Conservation (phyloP, 805 yeast genomes). For the Barnettozyma wickerhamii region DNA sequence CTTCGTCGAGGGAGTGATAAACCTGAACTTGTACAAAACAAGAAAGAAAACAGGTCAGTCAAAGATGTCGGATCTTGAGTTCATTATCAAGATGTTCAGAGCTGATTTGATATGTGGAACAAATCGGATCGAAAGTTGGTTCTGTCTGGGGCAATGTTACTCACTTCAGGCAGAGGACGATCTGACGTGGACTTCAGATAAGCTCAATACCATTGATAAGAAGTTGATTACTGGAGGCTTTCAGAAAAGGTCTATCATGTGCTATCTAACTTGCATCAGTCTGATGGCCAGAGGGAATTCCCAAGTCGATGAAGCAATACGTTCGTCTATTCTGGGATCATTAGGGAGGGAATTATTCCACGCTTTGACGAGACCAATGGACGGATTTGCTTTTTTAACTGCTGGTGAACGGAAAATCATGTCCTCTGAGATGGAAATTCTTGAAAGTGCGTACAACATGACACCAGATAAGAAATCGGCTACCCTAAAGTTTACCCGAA, state of each 20-base stretch:
- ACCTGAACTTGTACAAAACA: constrained; percentile 58
- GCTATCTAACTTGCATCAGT: constrained; percentile 71
- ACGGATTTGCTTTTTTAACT: constrained; percentile 46
- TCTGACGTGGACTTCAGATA: constrained; percentile 88
- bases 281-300: constrained; percentile 25
- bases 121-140: constrained; percentile 80
- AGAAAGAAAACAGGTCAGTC: constrained; percentile 78
- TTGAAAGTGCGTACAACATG: constrained; percentile 6
- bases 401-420: constrained; percentile 22
- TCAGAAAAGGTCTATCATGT: constrained; percentile 66
- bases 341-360: constrained; percentile 52
- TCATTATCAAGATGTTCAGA: constrained; percentile 60
- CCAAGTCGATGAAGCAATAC: constrained; percentile 30
- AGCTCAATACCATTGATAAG: constrained; percentile 57
- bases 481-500: constrained; percentile 34
- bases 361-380: constrained; percentile 52
- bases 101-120: constrained; percentile 66
- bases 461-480: constrained; percentile 2
- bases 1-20: constrained; percentile 62
- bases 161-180: constrained; percentile 83
- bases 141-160: constrained; percentile 72
- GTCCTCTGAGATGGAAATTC: constrained; percentile 3
- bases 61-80: constrained; percentile 74
- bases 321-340: constrained; percentile 44
- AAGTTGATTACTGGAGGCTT: constrained; percentile 54